Evolutionary conservation across 306 rosid genomes (phyloP).

Genomic region (Pterocarpus santalinus): DNA sequence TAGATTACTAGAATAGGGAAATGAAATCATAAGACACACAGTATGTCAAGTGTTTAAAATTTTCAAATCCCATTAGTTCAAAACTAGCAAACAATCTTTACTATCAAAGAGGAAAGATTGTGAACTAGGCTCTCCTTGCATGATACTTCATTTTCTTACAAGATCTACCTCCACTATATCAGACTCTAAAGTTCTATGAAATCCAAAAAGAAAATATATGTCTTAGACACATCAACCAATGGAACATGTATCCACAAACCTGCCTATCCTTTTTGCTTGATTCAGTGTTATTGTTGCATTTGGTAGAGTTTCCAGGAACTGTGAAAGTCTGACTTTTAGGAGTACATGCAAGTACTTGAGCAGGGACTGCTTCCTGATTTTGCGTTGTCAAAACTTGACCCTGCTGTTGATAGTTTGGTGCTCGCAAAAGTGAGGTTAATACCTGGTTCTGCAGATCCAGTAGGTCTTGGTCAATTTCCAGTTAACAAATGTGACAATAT

Average conservation of each 20-base stretch:
- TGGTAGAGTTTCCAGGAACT: constrained; percentile 40
- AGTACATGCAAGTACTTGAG: constrained; percentile 41
- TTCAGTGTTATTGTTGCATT: constrained; percentile 32
- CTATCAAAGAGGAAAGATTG: constrained; percentile 15
- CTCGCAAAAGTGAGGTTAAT: constrained; percentile 52
- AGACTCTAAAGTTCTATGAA: constrained; percentile 24
- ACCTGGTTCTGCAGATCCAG: constrained; percentile 36
- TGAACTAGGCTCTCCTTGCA: constrained; percentile 9
- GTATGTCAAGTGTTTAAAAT: constrained; percentile 19
- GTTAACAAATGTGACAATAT: constrained; percentile 33
- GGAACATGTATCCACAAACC: constrained; percentile 49
- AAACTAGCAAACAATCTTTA: not conserved
- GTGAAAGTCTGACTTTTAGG: constrained; percentile 37
- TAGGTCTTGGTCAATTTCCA: constrained; percentile 27
- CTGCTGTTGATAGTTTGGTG: constrained; percentile 44
- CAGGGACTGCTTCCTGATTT: constrained; percentile 43
- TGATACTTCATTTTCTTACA: constrained; percentile 15
- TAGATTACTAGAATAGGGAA: constrained; percentile 19
- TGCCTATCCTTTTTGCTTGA: constrained; percentile 40
- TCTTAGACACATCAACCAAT: constrained; percentile 27
- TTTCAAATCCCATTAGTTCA: not conserved
- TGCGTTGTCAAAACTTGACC: constrained; percentile 44
- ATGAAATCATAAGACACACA: constrained; percentile 13
- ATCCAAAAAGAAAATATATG: constrained; percentile 18
- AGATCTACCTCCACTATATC: constrained; percentile 13